Base-by-base conservation (phyloP, 2,329 filamentous ascomycete species). In the Trichoderma sp. region DNA sequence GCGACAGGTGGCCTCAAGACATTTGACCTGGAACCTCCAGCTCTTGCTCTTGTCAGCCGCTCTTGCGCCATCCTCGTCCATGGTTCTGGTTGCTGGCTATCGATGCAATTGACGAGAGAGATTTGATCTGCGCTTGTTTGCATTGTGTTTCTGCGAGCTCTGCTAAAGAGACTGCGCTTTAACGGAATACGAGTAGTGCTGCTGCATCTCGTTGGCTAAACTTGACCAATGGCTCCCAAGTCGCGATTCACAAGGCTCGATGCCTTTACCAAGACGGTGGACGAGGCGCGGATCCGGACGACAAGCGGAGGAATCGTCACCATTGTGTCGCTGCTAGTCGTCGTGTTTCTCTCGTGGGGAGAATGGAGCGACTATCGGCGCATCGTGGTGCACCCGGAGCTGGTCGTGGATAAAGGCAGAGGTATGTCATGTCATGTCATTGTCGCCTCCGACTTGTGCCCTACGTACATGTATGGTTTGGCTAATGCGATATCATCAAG, bases 251-350 rank as follows among this genome's bases (percentile, higher is more conserved):
- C 93, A 73, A 92, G 92, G 89, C 93, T 99, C 75, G 96, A 99
- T 83, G 96, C 96, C 87, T 99, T 99, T 82, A 97, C 95, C 66
- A 99, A 99, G 85, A 99, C 96, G 14, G 96, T 99, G 77, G 96
- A 99, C 82, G 96, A 99, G 90, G 96, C 97, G 76, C 90, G 96
- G 78, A 90, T 99, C 80, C 92, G 97, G 78, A 99, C 96, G 36
- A 98, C 95, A 7, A 97, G 94, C 3, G 96, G 96, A 75, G 96
- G 96, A 76, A 90, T 99, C 77, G 94, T 99, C 78, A 99, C 96
- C 71, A 94, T 99, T 77, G 88, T 92, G 76, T 98, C 95, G 73
- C 86, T 99, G 78, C 81, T 99, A 65, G 88, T 98, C 68, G 94
- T 99, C 70, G 80, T 98, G 58, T 98, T 92, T 82, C 88, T 99